Evolutionary conservation across 1,284 basidiomycete genomes (phyloP).

Genomic region (Trichosporon faecale): DNA sequence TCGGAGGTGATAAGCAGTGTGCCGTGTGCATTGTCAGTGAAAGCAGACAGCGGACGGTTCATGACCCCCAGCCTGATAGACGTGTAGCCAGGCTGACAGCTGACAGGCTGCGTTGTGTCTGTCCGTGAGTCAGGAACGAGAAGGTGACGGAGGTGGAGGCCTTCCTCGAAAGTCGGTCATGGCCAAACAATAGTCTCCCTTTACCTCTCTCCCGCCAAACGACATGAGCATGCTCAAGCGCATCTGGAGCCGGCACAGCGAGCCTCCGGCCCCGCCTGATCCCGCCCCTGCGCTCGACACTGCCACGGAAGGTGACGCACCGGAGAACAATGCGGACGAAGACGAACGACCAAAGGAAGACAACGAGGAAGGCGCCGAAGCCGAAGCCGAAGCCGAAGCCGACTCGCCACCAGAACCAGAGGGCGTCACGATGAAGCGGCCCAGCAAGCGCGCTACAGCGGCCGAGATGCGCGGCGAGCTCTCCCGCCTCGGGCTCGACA

Average conservation of each 20-base stretch:
- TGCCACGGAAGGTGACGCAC: too few relatives aligned
- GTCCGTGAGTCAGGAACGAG: background rate
- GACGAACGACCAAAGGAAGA: background rate
- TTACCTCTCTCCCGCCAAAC: background rate
- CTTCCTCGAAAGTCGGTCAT: background rate
- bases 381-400: background rate
- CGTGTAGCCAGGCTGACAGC: too few relatives aligned
- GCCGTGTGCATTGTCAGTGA: too few relatives aligned
- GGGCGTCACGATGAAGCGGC: constrained; percentile 19
- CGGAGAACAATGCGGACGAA: too few relatives aligned
- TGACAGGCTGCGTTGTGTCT: too few relatives aligned
- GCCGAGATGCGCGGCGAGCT: constrained; percentile 38
- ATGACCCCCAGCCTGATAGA: too few relatives aligned
- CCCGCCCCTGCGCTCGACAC: too few relatives aligned
- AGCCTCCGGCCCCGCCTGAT: background rate
- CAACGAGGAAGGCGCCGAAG: background rate
- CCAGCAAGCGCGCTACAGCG: constrained; percentile 42
- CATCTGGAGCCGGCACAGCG: background rate
- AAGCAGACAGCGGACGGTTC: too few relatives aligned
- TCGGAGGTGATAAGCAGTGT: too few relatives aligned
- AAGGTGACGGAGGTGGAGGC: background rate
- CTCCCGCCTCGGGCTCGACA: constrained; percentile 36
- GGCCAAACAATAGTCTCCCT: background rate
- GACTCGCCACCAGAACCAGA: too few relatives aligned
- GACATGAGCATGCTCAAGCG: background rate